These are phyloP conservation scores for Magnolia changhungtana DNA, from an alignment of 164 flowering plant genomes.

Conservation along the genomic window DNA sequence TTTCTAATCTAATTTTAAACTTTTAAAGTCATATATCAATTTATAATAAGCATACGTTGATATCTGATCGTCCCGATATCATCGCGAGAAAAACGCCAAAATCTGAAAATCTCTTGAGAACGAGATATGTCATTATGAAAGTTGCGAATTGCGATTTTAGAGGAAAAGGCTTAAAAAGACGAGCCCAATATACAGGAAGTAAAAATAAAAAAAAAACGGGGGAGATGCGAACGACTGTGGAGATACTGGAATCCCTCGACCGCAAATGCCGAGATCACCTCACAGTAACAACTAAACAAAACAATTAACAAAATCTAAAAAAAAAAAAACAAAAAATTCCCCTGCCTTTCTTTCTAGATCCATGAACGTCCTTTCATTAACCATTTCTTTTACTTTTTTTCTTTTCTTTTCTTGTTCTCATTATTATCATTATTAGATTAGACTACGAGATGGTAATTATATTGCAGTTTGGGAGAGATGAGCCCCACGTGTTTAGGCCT, in stretches of 20 bases:
- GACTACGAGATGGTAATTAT: neutral
- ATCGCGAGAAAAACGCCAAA: no score
- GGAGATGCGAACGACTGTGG: neutral
- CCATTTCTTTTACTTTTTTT: neutral
- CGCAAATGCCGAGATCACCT: conserved; percentile 4
- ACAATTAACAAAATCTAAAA: neutral
- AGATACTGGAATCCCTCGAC: conserved; percentile 6
- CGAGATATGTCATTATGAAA: no score
- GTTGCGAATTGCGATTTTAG: no score
- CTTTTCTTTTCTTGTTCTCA: neutral
- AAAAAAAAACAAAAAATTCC: neutral
- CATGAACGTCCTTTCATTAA: neutral
- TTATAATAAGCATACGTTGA: no score
- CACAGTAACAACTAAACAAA: neutral
- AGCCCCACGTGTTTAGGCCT: neutral
- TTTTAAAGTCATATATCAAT: no score
- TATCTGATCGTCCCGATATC: no score
- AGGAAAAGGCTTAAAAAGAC: neutral
- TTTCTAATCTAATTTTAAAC: no score
- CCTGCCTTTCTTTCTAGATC: neutral
- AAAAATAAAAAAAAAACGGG: neutral
- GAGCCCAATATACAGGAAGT: neutral
- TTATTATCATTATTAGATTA: neutral
- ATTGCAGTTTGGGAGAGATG: neutral
- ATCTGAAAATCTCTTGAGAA: no score